A percentile compares a stretch with the other conserved stretches of the same genome.
Conservation (phyloP, 1,139 yeast genomes). For the Scheffersomyces parashehatae region DNA sequence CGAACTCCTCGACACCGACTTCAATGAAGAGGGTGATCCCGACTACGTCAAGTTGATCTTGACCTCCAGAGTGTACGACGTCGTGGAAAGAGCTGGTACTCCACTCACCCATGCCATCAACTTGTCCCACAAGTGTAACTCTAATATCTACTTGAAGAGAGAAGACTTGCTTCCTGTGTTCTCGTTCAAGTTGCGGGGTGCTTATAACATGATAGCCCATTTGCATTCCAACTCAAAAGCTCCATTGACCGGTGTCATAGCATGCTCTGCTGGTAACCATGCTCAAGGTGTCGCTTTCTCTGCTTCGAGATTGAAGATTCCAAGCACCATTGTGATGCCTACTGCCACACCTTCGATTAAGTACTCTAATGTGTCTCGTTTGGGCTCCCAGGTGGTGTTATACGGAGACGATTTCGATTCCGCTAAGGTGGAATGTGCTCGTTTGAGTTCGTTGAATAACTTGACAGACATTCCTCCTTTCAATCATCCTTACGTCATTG, state of each 20-base stretch:
- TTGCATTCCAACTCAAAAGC: slow-evolving; percentile 57
- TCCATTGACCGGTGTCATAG: slow-evolving; percentile 86
- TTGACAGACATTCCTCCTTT: slow-evolving; percentile 93
- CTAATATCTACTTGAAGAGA: slow-evolving; percentile 77
- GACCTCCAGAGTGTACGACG: slow-evolving; percentile 93
- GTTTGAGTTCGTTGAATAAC: slow-evolving; percentile 68
- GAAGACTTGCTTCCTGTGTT: slow-evolving; percentile 95
- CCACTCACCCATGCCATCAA: slow-evolving; percentile 79
- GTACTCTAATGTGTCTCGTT: slow-evolving; percentile 82
- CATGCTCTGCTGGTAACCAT: slow-evolving; percentile 98
- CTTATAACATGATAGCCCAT: slow-evolving; percentile 94
- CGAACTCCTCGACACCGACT: slow-evolving; percentile 52
- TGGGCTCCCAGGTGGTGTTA: slow-evolving; percentile 92
- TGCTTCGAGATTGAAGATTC: slow-evolving; percentile 79
- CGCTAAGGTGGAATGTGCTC: slow-evolving; percentile 84
- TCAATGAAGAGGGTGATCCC: slow-evolving; percentile 67
- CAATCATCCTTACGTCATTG: slow-evolving; percentile 96
- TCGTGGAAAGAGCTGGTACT: slow-evolving; percentile 73
- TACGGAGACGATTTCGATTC: slow-evolving; percentile 93
- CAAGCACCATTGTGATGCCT: slow-evolving; percentile 98
- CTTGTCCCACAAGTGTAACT: slow-evolving; percentile 68
- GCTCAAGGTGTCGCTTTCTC: slow-evolving; percentile 99
- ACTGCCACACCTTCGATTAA: slow-evolving; percentile 95
- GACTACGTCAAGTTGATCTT: slow-evolving; percentile 88
- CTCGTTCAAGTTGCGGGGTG: slow-evolving; percentile 95